These are phyloP conservation scores for Lachnellula occidentalis DNA, from an alignment of 2,329 filamentous ascomycete species.

Conservation along the genomic window DNA sequence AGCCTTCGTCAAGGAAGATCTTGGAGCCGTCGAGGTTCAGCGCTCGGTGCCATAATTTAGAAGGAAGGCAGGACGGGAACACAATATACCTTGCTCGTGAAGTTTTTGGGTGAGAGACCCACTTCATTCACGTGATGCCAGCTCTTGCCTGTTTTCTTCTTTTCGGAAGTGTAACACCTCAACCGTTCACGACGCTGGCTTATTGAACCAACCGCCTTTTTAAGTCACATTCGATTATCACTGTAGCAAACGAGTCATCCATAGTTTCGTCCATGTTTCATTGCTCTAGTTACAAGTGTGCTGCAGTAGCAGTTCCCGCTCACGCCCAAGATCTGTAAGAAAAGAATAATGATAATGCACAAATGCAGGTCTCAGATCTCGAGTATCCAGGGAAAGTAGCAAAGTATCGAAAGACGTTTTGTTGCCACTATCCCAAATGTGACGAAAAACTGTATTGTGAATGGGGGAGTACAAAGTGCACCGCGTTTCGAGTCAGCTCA, in stretches of 20 bases:
- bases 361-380: conserved; percentile 4
- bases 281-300: conserved; percentile 27
- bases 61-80: background rate
- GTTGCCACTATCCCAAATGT: conserved; percentile 6
- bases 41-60: background rate
- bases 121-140: too few species aligned
- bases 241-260: background rate
- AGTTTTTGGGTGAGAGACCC: too few species aligned
- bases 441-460: conserved; percentile 1
- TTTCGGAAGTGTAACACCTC: too few species aligned
- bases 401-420: conserved; percentile 7
- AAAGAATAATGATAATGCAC: conserved; percentile 23
- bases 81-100: too few species aligned
- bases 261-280: conserved; percentile 11
- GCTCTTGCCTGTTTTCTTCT: too few species aligned
- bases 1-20: background rate
- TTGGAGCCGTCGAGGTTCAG: background rate
- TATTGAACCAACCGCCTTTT: too few species aligned
- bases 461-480: conserved; percentile 19
- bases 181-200: too few species aligned
- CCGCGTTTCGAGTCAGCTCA: conserved; percentile 3
- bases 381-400: background rate
- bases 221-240: background rate
- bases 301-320: conserved; percentile 13
- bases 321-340: conserved; percentile 11